Evolutionary conservation across 1,284 basidiomycete genomes (phyloP).

Genomic region (Ustilago crameri): DNA sequence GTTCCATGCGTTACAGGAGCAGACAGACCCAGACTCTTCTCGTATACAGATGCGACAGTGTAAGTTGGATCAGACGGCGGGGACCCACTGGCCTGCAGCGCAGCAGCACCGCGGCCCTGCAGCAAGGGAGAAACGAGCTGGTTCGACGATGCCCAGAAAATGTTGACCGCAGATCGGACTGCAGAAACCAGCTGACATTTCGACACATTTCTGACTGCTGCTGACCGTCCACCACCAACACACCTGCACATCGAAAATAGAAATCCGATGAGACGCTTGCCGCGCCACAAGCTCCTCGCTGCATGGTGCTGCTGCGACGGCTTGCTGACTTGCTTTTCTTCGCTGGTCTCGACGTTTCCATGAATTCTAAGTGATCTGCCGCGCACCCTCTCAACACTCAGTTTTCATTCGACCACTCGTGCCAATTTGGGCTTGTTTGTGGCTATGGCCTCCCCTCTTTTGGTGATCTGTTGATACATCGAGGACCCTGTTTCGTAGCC

Average conservation of each 20-base stretch:
- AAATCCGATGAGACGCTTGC: slow-evolving; percentile 3
- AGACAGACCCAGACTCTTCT: background rate
- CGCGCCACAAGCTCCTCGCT: too few relatives aligned
- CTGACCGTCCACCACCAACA: background rate
- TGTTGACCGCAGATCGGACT: too few relatives aligned
- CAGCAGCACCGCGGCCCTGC: background rate
- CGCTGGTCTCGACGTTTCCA: slow-evolving; percentile 16
- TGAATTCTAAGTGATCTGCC: slow-evolving; percentile 3
- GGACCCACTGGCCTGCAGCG: slow-evolving; percentile 6
- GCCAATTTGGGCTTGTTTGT: too few relatives aligned
- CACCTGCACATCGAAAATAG: background rate
- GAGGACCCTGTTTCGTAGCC: too few relatives aligned
- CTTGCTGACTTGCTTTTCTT: slow-evolving; percentile 2
- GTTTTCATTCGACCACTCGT: too few relatives aligned
- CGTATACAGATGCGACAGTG: background rate
- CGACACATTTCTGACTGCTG: too few relatives aligned
- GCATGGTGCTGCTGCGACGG: background rate
- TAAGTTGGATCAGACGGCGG: background rate
- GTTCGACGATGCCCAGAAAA: slow-evolving; percentile 3
- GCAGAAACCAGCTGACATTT: too few relatives aligned
- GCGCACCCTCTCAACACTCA: slow-evolving; percentile 1
- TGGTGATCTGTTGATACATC: too few relatives aligned
- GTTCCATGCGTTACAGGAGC: background rate
- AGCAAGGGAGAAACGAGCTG: too few relatives aligned
- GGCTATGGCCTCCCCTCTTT: too few relatives aligned